Evolutionary conservation across 2,329 filamentous ascomycete genomes (phyloP).

Genomic region (Orbilia javanica): DNA sequence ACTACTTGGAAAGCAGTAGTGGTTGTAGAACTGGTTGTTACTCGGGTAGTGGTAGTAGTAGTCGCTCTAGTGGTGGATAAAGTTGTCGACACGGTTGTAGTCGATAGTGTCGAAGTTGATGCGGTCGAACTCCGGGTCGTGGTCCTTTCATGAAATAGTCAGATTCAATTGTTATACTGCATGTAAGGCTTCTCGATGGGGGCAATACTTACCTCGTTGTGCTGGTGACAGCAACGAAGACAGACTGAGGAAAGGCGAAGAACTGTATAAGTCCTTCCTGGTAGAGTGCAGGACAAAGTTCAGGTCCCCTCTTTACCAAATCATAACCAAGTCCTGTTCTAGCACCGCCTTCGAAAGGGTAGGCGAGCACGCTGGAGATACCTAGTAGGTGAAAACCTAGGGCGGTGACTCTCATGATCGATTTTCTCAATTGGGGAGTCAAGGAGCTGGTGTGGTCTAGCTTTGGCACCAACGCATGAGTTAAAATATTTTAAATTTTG

Average conservation of each 20-base stretch:
- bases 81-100: neutral
- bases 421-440: neutral
- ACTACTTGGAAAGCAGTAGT: slow-evolving; percentile 23
- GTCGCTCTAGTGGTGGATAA: slow-evolving; percentile 1
- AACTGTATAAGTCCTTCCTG: slow-evolving; percentile 32
- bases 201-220: neutral
- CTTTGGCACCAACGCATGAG: no score
- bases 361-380: slow-evolving; percentile 17
- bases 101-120: neutral
- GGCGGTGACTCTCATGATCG: neutral
- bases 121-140: neutral
- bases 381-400: neutral
- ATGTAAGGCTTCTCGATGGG: neutral
- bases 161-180: neutral
- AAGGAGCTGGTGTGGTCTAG: neutral
- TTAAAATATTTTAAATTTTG: no score
- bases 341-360: neutral
- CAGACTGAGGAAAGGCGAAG: slow-evolving; percentile 33
- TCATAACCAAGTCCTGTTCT: neutral
- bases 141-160: neutral
- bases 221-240: slow-evolving; percentile 10
- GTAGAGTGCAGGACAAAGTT: slow-evolving; percentile 40
- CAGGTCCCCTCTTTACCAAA: slow-evolving; percentile 33
- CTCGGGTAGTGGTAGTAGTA: slow-evolving; percentile 1
- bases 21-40: slow-evolving; percentile 9